phyloP scores from a whole-genome alignment of 805 yeast genomes.

The Pichia rugopelliculosa region DNA sequence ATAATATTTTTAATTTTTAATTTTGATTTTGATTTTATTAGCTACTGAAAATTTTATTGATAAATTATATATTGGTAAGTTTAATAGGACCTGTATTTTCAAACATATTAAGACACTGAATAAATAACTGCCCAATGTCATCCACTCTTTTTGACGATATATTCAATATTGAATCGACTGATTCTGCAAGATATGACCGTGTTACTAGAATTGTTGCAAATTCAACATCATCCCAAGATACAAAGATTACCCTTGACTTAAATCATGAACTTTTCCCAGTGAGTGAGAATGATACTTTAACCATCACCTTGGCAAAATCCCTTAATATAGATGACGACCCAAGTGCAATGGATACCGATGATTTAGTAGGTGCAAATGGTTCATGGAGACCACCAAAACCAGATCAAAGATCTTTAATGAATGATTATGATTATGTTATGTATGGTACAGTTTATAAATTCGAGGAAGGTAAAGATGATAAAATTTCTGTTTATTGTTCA shows the following conservation, averaged over 20 bases:
- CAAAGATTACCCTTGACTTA: constrained; percentile 79
- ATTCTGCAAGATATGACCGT: constrained; percentile 84
- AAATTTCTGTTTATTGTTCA: constrained; percentile 83
- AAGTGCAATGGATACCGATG: constrained; percentile 23
- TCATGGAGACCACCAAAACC: constrained; percentile 82
- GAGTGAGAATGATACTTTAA: constrained; percentile 62
- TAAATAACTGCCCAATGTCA: constrained; percentile 36
- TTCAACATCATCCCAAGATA: constrained; percentile 73
- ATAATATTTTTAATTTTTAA: neutral
- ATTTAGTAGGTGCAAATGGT: constrained; percentile 43
- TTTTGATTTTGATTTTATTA: neutral
- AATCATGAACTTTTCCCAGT: constrained; percentile 92
- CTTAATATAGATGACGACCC: constrained; percentile 46
- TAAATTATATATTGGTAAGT: too few relatives aligned
- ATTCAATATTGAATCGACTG: constrained; percentile 77
- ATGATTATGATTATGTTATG: constrained; percentile 97
- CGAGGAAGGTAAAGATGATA: constrained; percentile 68
- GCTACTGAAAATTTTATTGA: too few relatives aligned
- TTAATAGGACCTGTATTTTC: too few relatives aligned
- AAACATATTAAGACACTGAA: neutral
- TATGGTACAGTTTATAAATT: constrained; percentile 95
- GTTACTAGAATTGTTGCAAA: constrained; percentile 84
- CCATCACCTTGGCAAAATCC: constrained; percentile 79
- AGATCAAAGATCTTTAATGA: constrained; percentile 81
- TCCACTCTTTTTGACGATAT: constrained; percentile 87